Evolutionary conservation across 352 stramenopile genomes (phyloP).

Genomic region (Pythium phragmitis): DNA sequence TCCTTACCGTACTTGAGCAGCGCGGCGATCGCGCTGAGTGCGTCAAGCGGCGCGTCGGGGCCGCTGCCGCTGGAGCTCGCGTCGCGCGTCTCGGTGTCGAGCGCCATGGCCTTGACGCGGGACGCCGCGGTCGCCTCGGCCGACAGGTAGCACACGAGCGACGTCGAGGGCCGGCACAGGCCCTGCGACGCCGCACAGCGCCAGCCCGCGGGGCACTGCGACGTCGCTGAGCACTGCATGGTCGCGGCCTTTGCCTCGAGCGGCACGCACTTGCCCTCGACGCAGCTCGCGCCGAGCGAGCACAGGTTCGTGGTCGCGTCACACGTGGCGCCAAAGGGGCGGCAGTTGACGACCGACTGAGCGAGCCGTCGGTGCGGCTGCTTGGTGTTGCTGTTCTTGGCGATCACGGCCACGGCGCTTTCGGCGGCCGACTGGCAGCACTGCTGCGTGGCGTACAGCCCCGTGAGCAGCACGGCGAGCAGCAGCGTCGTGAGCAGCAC

Average conservation of each 20-base stretch:
- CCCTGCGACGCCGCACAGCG: slow-evolving; percentile 23
- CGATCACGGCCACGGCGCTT: slow-evolving; percentile 23
- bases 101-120: slow-evolving; percentile 22
- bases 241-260: slow-evolving; percentile 3
- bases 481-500: slow-evolving; percentile 46
- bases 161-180: slow-evolving; percentile 30
- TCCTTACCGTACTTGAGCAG: slow-evolving; percentile 23
- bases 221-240: not conserved
- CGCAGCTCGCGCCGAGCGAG: slow-evolving; percentile 37
- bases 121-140: not conserved
- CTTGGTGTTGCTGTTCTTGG: slow-evolving; percentile 4
- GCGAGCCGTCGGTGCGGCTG: not conserved
- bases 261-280: slow-evolving; percentile 27
- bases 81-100: slow-evolving; percentile 26
- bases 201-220: slow-evolving; percentile 36
- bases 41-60: slow-evolving; percentile 15
- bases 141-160: slow-evolving; percentile 41
- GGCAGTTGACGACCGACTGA: slow-evolving; percentile 21
- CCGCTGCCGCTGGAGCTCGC: not conserved
- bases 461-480: slow-evolving; percentile 37
- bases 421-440: slow-evolving; percentile 35
- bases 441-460: slow-evolving; percentile 41
- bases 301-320: slow-evolving; percentile 27
- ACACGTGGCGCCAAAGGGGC: slow-evolving; percentile 32
- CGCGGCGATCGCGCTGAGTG: slow-evolving; percentile 20